phyloP scores from a whole-genome alignment of 2,329 filamentous ascomycete genomes.

The Rutstroemia sp. region DNA sequence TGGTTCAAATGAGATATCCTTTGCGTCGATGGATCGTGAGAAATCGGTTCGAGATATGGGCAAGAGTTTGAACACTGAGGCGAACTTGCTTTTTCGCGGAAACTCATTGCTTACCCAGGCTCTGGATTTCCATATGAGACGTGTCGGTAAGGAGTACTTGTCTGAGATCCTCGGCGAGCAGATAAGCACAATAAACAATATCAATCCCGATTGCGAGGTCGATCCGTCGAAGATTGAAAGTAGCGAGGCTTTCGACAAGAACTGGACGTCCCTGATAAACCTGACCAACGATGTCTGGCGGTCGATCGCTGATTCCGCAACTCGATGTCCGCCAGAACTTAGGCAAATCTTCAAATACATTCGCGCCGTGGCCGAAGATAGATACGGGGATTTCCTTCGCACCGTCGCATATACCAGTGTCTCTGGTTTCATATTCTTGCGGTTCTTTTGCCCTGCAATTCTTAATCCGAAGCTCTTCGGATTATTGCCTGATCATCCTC shows the following conservation, averaged over 20 bases:
- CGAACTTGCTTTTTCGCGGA: slow-evolving; percentile 89
- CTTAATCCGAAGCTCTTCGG: slow-evolving; percentile 92
- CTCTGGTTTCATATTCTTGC: slow-evolving; percentile 86
- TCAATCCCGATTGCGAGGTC: slow-evolving; percentile 89
- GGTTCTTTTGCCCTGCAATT: slow-evolving; percentile 95
- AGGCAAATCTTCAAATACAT: slow-evolving; percentile 85
- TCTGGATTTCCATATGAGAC: slow-evolving; percentile 91
- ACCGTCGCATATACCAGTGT: slow-evolving; percentile 91
- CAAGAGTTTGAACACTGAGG: slow-evolving; percentile 75
- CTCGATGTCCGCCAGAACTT: slow-evolving; percentile 71
- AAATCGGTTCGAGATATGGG: slow-evolving; percentile 69
- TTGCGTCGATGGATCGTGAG: slow-evolving; percentile 58
- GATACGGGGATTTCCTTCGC: slow-evolving; percentile 85
- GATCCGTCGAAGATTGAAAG: slow-evolving; percentile 73
- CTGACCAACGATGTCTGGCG: slow-evolving; percentile 82
- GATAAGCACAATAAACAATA: slow-evolving; percentile 80
- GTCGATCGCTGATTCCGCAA: slow-evolving; percentile 67
- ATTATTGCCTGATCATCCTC: slow-evolving; percentile 74
- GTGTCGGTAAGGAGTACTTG: slow-evolving; percentile 86
- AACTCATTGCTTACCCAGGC: slow-evolving; percentile 92
- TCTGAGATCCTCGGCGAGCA: slow-evolving; percentile 82
- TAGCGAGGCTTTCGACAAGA: slow-evolving; percentile 66
- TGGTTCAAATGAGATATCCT: slow-evolving; percentile 59
- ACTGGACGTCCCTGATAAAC: slow-evolving; percentile 71
- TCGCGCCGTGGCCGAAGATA: slow-evolving; percentile 83